phyloP scores from a whole-genome alignment of 352 stramenopile genomes.

The Elongisporangium senticosum region DNA sequence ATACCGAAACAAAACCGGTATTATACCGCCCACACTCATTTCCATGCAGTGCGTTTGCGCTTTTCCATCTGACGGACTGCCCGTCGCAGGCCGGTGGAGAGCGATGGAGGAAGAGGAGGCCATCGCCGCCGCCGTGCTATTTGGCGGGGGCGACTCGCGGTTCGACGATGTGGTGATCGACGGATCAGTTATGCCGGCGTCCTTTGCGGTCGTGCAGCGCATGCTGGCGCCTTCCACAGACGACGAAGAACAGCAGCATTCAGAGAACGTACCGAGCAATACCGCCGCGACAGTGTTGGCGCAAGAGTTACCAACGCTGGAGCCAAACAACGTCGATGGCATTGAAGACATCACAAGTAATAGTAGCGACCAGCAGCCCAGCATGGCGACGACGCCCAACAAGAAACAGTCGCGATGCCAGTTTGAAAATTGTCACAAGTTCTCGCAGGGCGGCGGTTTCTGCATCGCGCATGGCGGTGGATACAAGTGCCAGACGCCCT shows the following conservation, averaged over 20 bases:
- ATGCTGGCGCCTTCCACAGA: constrained; percentile 21
- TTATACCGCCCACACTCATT: background rate
- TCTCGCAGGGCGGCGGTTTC: constrained; percentile 52
- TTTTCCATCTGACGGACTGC: background rate
- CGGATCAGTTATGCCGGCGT: constrained; percentile 30
- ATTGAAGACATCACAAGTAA: background rate
- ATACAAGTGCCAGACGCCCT: constrained; percentile 65
- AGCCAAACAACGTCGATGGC: background rate
- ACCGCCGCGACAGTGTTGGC: background rate
- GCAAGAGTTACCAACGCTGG: background rate
- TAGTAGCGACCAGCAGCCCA: background rate
- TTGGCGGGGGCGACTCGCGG: constrained; percentile 33
- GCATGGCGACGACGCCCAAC: background rate
- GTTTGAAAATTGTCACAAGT: constrained; percentile 46
- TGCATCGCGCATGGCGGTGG: constrained; percentile 65
- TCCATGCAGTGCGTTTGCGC: background rate
- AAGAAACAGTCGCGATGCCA: constrained; percentile 37
- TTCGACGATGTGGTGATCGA: constrained; percentile 58
- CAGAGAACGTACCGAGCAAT: background rate
- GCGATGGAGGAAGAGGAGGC: constrained; percentile 37
- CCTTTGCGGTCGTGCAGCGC: constrained; percentile 31
- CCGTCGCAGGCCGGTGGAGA: constrained; percentile 4
- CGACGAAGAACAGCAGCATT: constrained; percentile 8
- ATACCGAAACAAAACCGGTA: background rate
- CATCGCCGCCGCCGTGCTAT: constrained; percentile 42